Percentiles rank a stretch among this genome's conserved stretches.
These are phyloP conservation scores for Populus nigra DNA, from an alignment of 345 rosid genomes.

Conservation along the genomic window DNA sequence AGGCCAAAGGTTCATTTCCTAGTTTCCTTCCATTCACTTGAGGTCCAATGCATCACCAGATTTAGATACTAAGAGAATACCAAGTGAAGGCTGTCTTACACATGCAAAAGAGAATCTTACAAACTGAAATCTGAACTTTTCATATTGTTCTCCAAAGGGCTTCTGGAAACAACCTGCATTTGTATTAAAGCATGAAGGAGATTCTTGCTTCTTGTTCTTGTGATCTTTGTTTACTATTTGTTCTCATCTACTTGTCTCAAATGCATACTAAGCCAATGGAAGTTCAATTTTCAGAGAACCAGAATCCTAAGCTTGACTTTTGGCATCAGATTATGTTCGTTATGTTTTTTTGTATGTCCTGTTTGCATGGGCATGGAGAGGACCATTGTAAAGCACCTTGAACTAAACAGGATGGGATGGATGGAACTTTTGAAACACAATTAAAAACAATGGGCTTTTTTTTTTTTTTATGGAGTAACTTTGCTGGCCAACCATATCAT, in stretches of 20 bases:
- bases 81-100: no score
- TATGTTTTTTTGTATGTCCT: not conserved
- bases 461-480: not conserved
- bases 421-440: not conserved
- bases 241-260: not conserved
- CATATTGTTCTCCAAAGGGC: not conserved
- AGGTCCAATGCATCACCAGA: not conserved
- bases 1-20: constrained; percentile 10
- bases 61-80: not conserved
- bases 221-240: not conserved
- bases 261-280: not conserved
- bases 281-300: not conserved
- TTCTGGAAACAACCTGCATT: not conserved
- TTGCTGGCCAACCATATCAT: not conserved
- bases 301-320: not conserved
- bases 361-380: not conserved
- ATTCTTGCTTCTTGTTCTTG: not conserved
- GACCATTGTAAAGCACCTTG: not conserved
- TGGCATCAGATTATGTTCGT: not conserved
- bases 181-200: not conserved
- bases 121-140: not conserved
- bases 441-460: not conserved
- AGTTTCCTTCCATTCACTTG: not conserved
- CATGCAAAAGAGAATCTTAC: not conserved
- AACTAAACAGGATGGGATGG: not conserved